Evolutionary conservation across 441 rosid species (phyloP), one percentile per base, ranked within the genome.

Genomic region (Capsella rubella): DNA sequence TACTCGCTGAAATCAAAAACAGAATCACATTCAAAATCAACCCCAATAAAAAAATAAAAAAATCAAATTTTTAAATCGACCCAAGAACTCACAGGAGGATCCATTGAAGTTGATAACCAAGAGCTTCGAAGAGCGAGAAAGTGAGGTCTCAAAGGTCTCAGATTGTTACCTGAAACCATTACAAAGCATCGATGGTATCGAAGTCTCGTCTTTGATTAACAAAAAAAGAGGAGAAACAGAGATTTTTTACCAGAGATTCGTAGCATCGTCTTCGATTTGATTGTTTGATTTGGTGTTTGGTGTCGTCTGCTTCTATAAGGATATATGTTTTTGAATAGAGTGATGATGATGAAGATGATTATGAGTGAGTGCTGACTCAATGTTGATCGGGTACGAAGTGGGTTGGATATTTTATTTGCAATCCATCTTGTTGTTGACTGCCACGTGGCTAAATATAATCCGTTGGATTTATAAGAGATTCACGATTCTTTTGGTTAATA

Each of bases 21-120:
- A 32, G 28, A 70, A 56, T 21, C 8, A n/a, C 29, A 71, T 32
- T 43, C 35, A 47, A 49, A 64, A 64, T 5, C 15, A 63, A 39
- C 25, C 3, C 16, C 46, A 42, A 2, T 6, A 1, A 32, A 4
- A 31, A 6, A 37, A 37, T 0, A 32, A 4, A 31, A 6, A 37
- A 37, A 37, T 21, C 49, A n/a, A 3, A 29, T 12, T n/a, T 12
- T n/a, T 13, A 55, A n/a, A 47, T 49, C 53, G 2, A 53, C 32
- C 55, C 13, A 51, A 3, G 52, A 32, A 18, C 75, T 76, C 78
- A 92, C 97, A 83, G 80, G 82, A 55, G 90, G 83, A 3, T 84
- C 87, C 54, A 86, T 53, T 2, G 86, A 90, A 12, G 91, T 86
- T 37, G 97, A 84, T 78, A 76, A 81, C 40, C 60, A 82, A 62